These are phyloP conservation scores for Aureobasidium vineae DNA, from an alignment of 2,329 filamentous ascomycete species.

Conservation along the genomic window DNA sequence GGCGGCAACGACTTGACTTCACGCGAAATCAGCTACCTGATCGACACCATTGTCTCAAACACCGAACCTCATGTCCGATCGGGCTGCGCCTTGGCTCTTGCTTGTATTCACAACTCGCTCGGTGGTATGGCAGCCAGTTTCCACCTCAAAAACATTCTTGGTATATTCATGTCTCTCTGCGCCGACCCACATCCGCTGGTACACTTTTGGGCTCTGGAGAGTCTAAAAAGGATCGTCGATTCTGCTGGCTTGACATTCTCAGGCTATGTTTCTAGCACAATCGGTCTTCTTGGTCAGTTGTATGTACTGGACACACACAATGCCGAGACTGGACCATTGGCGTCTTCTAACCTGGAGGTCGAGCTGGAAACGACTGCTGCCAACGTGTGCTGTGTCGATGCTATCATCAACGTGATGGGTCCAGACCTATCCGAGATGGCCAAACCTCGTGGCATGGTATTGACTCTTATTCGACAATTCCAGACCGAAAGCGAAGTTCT, in stretches of 20 bases:
- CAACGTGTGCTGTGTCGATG: slow-evolving; percentile 84
- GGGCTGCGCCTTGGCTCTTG: slow-evolving; percentile 89
- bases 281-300: slow-evolving; percentile 91
- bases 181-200: slow-evolving; percentile 94
- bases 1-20: slow-evolving; percentile 89
- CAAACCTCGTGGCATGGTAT: slow-evolving; percentile 87
- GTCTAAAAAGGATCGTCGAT: slow-evolving; percentile 79
- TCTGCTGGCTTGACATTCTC: slow-evolving; percentile 92
- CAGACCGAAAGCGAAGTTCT: slow-evolving; percentile 67
- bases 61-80: slow-evolving; percentile 89
- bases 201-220: slow-evolving; percentile 94
- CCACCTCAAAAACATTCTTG: slow-evolving; percentile 95
- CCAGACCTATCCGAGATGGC: slow-evolving; percentile 91
- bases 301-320: slow-evolving; percentile 93
- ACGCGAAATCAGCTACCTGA: slow-evolving; percentile 81
- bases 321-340: slow-evolving; percentile 71
- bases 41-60: slow-evolving; percentile 92
- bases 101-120: slow-evolving; percentile 90
- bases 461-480: slow-evolving; percentile 82
- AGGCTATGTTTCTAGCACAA: slow-evolving; percentile 80
- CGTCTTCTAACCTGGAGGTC: slow-evolving; percentile 87
- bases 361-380: slow-evolving; percentile 79
- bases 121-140: slow-evolving; percentile 97
- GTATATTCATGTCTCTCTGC: slow-evolving; percentile 95
- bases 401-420: slow-evolving; percentile 93